These are phyloP conservation scores for Fennellomyces sp. DNA, from an alignment of 371 early-diverging fungal species.

Conservation along the genomic window DNA sequence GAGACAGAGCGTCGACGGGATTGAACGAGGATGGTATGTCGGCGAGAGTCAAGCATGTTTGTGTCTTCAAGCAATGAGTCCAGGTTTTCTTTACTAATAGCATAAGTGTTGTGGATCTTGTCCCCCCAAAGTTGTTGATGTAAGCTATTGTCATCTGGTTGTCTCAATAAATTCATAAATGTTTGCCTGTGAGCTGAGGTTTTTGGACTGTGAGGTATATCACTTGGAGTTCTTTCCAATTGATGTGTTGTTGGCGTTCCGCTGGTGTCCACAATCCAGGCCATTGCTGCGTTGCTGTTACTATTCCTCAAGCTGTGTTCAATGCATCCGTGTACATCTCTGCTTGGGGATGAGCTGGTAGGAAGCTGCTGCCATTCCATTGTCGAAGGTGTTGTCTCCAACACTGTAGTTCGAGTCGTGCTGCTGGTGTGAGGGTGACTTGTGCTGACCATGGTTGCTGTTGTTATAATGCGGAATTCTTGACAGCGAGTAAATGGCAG, in stretches of 20 bases:
- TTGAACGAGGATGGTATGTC: neutral
- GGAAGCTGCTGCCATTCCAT: too few relatives aligned
- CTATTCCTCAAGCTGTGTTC: neutral
- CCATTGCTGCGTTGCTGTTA: neutral
- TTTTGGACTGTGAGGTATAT: neutral
- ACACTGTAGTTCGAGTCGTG: too few relatives aligned
- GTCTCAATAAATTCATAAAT: too few relatives aligned
- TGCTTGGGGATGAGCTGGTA: too few relatives aligned
- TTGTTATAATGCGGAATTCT: too few relatives aligned
- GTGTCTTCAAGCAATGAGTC: neutral
- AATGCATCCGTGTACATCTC: too few relatives aligned
- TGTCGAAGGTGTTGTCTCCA: too few relatives aligned
- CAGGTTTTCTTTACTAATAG: neutral
- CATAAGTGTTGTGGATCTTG: neutral
- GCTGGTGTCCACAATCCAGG: neutral
- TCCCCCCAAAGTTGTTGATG: neutral
- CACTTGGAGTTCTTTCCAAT: neutral
- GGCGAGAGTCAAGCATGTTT: neutral
- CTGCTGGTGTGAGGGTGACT: too few relatives aligned
- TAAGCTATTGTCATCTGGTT: too few relatives aligned
- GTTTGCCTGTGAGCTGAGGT: too few relatives aligned
- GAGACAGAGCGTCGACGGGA: neutral
- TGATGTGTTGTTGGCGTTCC: neutral
- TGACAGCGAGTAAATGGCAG: too few relatives aligned
- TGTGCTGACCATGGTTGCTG: too few relatives aligned